Evolutionary conservation across 441 rosid genomes (phyloP), one percentile per base, ranked within the genome.

Genomic region (Populus hybrid): DNA sequence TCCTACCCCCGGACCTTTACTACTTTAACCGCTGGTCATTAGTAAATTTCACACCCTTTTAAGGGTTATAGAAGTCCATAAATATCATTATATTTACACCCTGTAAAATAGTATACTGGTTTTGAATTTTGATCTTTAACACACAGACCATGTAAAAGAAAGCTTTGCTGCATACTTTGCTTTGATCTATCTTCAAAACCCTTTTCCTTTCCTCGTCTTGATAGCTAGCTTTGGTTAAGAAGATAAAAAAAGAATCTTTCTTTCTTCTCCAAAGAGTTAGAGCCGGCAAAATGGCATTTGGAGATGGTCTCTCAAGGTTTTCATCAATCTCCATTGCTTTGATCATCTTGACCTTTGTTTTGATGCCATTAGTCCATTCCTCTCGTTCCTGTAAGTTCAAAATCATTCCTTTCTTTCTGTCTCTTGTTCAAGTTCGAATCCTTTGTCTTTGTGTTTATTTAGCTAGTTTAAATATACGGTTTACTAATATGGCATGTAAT

Each of bases 321-420:
- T 80, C 77, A 28, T 45, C 56, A 14, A 65, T 59, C 71, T 79
- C 64, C 38, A 18, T 7, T 33, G n/a, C 84, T 21, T 65, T 82
- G 42, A 2, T 80, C 59, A 64, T 77, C 21, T 67, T 84, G 79
- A 9, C 20, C 56, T 45, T 74, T 76, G 40, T 80, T 68, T 72
- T 76, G 11, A 9, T 71, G 21, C 76, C 83, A 38, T 36, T 74
- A 33, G 53, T 80, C 64, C 85, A 71, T 40, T 74, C 82, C 64
- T 81, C 82, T 77, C 80, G 80, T 61, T 35, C 67, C 45, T 20
- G 82, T 80, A 72, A 64, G 56, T 40, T 7, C 36, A 38, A 38
- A 38, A 38, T 2, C 42, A 38, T 16, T 28, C 7, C n/a, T 7
- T 2, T 33, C 72, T 18, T 5, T 16, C 29, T 38, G 5, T 6